A percentile compares a stretch with the other conserved stretches of the same genome.
These are phyloP conservation scores for Cylindrotheca closterium DNA, from an alignment of 108 stramenopile genomes.

Conservation along the genomic window DNA sequence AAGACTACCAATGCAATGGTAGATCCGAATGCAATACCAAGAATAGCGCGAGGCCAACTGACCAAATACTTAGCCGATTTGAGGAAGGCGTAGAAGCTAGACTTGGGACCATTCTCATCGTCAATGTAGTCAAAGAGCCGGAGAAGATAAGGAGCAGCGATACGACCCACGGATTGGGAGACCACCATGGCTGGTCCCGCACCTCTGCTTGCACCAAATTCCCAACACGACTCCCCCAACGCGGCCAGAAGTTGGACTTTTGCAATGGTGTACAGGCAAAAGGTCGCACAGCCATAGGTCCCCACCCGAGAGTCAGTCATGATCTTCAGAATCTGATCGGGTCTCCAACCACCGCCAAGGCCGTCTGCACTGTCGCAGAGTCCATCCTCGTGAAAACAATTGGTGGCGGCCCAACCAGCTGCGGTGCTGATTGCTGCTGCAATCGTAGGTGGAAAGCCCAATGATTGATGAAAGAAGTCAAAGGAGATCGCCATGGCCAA, in stretches of 20 bases:
- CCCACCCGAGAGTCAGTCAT: slow-evolving; percentile 83
- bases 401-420: slow-evolving; percentile 49
- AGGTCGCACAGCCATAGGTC: slow-evolving; percentile 74
- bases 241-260: slow-evolving; percentile 59
- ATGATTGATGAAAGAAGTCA: slow-evolving; percentile 31
- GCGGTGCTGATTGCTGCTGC: slow-evolving; percentile 34
- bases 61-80: slow-evolving; percentile 66
- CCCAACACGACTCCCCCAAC: slow-evolving; percentile 42
- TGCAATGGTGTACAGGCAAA: slow-evolving; percentile 52
- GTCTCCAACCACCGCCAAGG: slow-evolving; percentile 78
- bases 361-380: slow-evolving; percentile 66
- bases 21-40: slow-evolving; percentile 39
- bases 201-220: slow-evolving; percentile 15
- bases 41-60: slow-evolving; percentile 47
- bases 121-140: slow-evolving; percentile 61
- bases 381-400: slow-evolving; percentile 87
- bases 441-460: slow-evolving; percentile 41
- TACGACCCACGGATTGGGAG: slow-evolving; percentile 60
- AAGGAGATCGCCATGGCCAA: slow-evolving; percentile 32
- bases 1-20: slow-evolving; percentile 35
- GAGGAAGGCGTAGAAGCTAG: slow-evolving; percentile 64
- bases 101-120: slow-evolving; percentile 71
- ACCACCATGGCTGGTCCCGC: slow-evolving; percentile 50
- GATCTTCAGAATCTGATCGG: slow-evolving; percentile 70
- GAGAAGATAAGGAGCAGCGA: slow-evolving; percentile 62